These are phyloP conservation scores for Blastomyces percursus DNA, from an alignment of 2,329 filamentous ascomycete genomes.

Conservation along the genomic window DNA sequence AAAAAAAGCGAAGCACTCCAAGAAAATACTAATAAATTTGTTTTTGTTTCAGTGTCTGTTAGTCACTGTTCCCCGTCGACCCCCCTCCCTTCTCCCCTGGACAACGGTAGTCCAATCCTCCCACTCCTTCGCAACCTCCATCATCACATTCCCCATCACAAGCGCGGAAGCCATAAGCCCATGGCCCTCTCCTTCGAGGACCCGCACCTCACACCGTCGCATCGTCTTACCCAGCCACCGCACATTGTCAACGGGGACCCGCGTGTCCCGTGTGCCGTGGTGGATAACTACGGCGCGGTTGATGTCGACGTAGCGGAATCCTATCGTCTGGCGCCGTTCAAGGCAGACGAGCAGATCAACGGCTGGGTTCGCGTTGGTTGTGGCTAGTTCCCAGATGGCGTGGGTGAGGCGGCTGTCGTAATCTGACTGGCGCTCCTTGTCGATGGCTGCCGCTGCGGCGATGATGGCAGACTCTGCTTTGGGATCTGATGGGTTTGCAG, in stretches of 20 bases:
- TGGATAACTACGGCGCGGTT: constrained; percentile 85
- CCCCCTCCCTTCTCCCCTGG: constrained; percentile 29
- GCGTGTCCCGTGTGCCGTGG: constrained; percentile 78
- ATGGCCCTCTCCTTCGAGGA: constrained; percentile 85
- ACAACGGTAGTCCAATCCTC: constrained; percentile 64
- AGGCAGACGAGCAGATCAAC: constrained; percentile 88
- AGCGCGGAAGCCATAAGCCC: constrained; percentile 88
- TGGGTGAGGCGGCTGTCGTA: constrained; percentile 84
- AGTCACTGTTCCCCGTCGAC: constrained; percentile 21
- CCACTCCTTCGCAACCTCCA: constrained; percentile 92
- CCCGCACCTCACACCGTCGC: constrained; percentile 80
- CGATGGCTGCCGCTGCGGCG: constrained; percentile 47
- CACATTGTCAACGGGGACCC: constrained; percentile 91
- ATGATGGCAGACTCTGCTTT: constrained; percentile 30
- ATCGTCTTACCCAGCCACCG: constrained; percentile 91
- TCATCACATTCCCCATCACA: constrained; percentile 90
- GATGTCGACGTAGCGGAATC: constrained; percentile 95
- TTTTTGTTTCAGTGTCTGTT: background rate
- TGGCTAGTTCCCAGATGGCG: constrained; percentile 88
- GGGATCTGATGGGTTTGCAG: constrained; percentile 9
- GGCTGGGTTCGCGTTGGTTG: constrained; percentile 81
- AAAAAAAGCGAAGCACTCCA: no score
- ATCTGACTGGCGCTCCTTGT: constrained; percentile 30
- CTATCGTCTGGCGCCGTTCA: constrained; percentile 80
- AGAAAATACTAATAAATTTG: no score